Conservation (phyloP, 208 protist genomes). For the Leishmania arabica region DNA sequence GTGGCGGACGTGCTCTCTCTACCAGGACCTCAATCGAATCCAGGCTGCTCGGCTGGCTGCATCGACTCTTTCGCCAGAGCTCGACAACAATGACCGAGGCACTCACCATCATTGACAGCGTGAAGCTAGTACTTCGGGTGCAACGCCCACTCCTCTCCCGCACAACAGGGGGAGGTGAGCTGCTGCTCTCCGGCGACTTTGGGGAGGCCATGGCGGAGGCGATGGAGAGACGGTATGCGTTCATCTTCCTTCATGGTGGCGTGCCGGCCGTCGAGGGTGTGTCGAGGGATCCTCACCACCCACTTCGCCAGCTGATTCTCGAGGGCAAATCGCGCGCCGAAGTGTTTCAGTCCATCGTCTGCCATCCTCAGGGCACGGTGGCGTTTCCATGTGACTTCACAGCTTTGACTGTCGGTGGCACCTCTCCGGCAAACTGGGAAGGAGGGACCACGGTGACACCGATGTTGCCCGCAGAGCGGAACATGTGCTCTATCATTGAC, state of each 20-base stretch:
- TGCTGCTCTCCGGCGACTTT: constrained; percentile 58
- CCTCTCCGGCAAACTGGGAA: neutral
- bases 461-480: neutral
- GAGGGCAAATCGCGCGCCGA: neutral
- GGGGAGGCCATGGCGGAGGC: constrained; percentile 41
- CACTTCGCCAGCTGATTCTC: constrained; percentile 42
- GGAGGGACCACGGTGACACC: neutral
- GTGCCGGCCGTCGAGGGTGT: neutral
- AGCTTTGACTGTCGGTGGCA: neutral
- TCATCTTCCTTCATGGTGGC: constrained; percentile 41
- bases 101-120: constrained; percentile 60
- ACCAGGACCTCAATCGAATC: constrained; percentile 33
- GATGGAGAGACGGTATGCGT: constrained; percentile 55
- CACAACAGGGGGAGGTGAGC: constrained; percentile 19
- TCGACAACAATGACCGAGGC: constrained; percentile 31
- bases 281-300: constrained; percentile 16
- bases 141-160: constrained; percentile 8
- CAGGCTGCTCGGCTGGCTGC: constrained; percentile 62
- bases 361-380: constrained; percentile 27
- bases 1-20: neutral
- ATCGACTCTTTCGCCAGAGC: constrained; percentile 50
- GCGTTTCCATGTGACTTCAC: constrained; percentile 48
- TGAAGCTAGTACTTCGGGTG: constrained; percentile 44
- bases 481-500: neutral
- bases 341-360: constrained; percentile 27